Percentiles rank a stretch among this genome's conserved stretches.
phyloP scores from a whole-genome alignment of 139 green algal species.

The Tetraselmis striata region DNA sequence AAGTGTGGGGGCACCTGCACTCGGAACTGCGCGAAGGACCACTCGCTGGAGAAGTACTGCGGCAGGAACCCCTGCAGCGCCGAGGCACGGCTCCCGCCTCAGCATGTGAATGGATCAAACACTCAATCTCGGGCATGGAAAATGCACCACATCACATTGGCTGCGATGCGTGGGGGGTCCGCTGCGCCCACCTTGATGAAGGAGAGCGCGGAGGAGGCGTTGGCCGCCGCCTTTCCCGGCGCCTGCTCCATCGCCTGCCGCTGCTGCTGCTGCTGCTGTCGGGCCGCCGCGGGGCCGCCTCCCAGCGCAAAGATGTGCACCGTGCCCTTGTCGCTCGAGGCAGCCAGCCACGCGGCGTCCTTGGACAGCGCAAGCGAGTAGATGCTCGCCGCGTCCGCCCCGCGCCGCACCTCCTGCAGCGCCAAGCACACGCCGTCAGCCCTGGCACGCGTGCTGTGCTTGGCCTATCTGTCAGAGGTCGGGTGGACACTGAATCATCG shows the following conservation, averaged over 20 bases:
- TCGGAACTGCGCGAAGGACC: slow-evolving; percentile 79
- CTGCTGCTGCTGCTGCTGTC: not conserved
- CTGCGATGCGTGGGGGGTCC: not conserved
- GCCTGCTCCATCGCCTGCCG: not conserved
- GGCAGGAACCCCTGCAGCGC: slow-evolving; percentile 32
- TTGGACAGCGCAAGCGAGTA: slow-evolving; percentile 77
- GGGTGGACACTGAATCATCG: too few species aligned
- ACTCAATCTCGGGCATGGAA: too few species aligned
- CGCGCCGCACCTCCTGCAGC: slow-evolving; percentile 82
- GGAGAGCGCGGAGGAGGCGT: slow-evolving; percentile 31
- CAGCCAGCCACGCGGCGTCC: slow-evolving; percentile 73
- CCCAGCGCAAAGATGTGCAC: slow-evolving; percentile 57
- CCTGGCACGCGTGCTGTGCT: not conserved
- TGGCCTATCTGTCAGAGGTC: not conserved
- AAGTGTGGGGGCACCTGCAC: too few species aligned
- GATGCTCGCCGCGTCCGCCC: slow-evolving; percentile 76
- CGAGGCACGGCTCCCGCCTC: too few species aligned
- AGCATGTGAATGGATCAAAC: not conserved
- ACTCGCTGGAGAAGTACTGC: slow-evolving; percentile 83
- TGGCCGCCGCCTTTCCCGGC: not conserved
- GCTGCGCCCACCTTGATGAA: slow-evolving; percentile 36
- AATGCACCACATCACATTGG: too few species aligned
- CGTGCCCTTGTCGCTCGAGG: slow-evolving; percentile 86
- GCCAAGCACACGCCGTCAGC: not conserved
- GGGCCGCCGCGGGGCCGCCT: not conserved